phyloP scores from a whole-genome alignment of 306 rosid species.

The Echinosophora koreensis region DNA sequence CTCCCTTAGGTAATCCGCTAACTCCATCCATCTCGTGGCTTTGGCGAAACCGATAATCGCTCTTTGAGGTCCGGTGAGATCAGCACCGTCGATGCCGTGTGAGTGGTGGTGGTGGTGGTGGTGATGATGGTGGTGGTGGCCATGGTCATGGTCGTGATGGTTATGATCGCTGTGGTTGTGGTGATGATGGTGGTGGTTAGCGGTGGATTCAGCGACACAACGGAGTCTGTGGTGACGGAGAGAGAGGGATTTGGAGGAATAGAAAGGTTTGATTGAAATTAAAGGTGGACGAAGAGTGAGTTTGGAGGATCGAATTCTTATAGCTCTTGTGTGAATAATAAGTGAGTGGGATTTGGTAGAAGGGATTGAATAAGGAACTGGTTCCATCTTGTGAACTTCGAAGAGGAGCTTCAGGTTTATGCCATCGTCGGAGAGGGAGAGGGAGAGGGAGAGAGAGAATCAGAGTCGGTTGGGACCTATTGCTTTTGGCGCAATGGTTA shows the following conservation, averaged over 20 bases:
- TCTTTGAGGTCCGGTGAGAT: constrained; percentile 70
- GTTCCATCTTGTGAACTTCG: constrained; percentile 59
- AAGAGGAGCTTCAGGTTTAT: constrained; percentile 39
- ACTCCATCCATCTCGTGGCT: constrained; percentile 80
- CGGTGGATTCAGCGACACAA: constrained; percentile 53
- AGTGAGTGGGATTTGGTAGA: constrained; percentile 53
- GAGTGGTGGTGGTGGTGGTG: constrained; percentile 64
- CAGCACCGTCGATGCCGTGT: constrained; percentile 46
- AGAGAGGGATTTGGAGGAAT: constrained; percentile 40
- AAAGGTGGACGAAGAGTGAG: constrained; percentile 42
- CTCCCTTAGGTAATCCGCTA: constrained; percentile 81
- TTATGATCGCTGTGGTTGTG: constrained; percentile 13
- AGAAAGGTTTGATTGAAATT: constrained; percentile 50
- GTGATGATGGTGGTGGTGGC: constrained; percentile 51
- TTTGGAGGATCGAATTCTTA: constrained; percentile 50
- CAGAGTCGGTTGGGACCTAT: background rate
- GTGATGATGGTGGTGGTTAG: constrained; percentile 37
- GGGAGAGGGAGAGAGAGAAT: background rate
- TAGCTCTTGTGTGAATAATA: constrained; percentile 26
- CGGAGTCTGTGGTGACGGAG: constrained; percentile 52
- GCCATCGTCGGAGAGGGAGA: constrained; percentile 39
- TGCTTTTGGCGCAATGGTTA: background rate
- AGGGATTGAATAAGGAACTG: constrained; percentile 53
- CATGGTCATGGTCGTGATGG: constrained; percentile 33
- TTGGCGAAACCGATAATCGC: constrained; percentile 74